Conservation (phyloP, 2,329 filamentous ascomycete species). For the Blastomyces percursus region DNA sequence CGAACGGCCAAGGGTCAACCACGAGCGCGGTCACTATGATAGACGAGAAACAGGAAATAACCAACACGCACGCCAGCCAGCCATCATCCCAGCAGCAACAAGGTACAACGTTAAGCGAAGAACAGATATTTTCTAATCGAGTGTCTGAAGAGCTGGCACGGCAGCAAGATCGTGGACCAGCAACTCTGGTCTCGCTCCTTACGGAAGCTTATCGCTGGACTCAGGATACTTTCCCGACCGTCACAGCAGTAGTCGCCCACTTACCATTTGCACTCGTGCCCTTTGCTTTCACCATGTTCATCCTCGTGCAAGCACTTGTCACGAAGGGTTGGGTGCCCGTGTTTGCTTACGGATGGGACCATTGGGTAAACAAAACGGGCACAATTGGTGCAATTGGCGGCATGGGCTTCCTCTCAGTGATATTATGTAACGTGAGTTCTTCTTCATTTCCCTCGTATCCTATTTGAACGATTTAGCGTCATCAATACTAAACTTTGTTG, state of each 20-base stretch:
- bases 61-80: neutral
- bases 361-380: conserved; percentile 60
- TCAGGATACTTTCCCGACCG: conserved; percentile 61
- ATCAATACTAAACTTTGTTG: neutral
- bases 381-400: conserved; percentile 58
- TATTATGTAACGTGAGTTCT: conserved; percentile 59
- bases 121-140: conserved; percentile 10
- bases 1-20: conserved; percentile 7
- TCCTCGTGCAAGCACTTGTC: conserved; percentile 60
- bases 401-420: conserved; percentile 61
- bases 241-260: conserved; percentile 53
- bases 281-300: conserved; percentile 64
- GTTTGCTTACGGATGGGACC: conserved; percentile 62
- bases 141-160: conserved; percentile 2
- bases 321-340: conserved; percentile 65
- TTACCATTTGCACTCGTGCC: conserved; percentile 58
- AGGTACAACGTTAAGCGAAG: conserved; percentile 11
- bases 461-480: conserved; percentile 11
- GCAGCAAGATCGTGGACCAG: conserved; percentile 15
- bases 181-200: conserved; percentile 45
- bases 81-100: conserved; percentile 4
- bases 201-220: conserved; percentile 44
- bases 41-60: conserved; percentile 13
- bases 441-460: neutral
- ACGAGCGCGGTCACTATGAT: conserved; percentile 11